These are phyloP conservation scores for Vanrija sp. DNA, from an alignment of 1,284 basidiomycete species.

Conservation along the genomic window DNA sequence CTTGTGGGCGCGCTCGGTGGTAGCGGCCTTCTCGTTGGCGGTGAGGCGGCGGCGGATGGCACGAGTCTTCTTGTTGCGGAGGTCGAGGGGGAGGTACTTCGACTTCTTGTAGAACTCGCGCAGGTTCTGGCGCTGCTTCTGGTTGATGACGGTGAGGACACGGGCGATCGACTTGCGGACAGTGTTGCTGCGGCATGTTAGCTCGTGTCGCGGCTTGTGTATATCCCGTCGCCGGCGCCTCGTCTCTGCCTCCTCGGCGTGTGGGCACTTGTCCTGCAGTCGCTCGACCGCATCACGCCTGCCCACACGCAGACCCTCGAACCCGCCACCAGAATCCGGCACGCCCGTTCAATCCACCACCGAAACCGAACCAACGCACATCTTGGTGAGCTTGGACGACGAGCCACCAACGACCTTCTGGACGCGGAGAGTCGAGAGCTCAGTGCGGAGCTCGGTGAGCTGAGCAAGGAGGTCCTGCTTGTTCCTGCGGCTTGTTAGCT, in stretches of 20 bases:
- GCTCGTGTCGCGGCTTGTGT: slow-evolving; percentile 1
- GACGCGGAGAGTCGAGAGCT: slow-evolving; percentile 89
- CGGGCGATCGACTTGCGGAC: slow-evolving; percentile 99
- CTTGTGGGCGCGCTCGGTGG: slow-evolving; percentile 89
- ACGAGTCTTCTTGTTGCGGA: slow-evolving; percentile 96
- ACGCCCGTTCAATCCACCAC: background rate
- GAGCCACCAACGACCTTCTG: slow-evolving; percentile 98
- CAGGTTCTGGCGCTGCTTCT: slow-evolving; percentile 94
- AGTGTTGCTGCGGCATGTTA: slow-evolving; percentile 62
- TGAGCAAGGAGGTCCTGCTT: slow-evolving; percentile 97
- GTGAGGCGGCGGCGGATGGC: slow-evolving; percentile 95
- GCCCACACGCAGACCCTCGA: background rate
- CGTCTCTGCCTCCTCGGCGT: background rate
- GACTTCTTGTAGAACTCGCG: slow-evolving; percentile 98
- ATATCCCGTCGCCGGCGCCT: background rate
- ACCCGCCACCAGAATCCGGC: background rate
- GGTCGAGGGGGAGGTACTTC: slow-evolving; percentile 84
- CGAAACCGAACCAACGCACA: slow-evolving; percentile 59
- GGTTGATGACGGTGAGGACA: slow-evolving; percentile 97
- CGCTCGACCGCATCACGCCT: background rate
- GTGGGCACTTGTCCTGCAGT: background rate
- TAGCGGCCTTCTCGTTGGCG: slow-evolving; percentile 73
- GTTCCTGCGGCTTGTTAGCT: slow-evolving; percentile 58
- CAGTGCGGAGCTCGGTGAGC: slow-evolving; percentile 89
- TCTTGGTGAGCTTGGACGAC: slow-evolving; percentile 93